Evolutionary conservation across 2,329 filamentous ascomycete species (phyloP).

Genomic region (Colletotrichum sp.): DNA sequence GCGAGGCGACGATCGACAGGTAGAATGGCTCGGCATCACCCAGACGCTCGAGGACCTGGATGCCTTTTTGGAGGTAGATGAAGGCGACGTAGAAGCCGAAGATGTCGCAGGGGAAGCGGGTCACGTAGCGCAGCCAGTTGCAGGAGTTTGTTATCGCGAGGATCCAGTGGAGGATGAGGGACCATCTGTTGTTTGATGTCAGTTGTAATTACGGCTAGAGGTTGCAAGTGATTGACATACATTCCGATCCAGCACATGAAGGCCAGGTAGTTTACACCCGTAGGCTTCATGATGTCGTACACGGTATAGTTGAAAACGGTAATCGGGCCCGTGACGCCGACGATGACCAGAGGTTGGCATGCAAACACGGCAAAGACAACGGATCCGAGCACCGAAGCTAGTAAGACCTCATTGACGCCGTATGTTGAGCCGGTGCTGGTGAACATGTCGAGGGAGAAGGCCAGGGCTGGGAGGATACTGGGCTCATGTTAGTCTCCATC

Average conservation of each 20-base stretch:
- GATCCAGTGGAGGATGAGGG: constrained; percentile 82
- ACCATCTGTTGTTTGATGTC: constrained; percentile 63
- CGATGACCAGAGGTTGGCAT: constrained; percentile 87
- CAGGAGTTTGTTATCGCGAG: constrained; percentile 86
- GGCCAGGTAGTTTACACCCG: constrained; percentile 80
- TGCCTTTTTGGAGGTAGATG: constrained; percentile 90
- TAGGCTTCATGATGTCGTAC: constrained; percentile 83
- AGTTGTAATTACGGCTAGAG: background rate
- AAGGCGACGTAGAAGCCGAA: constrained; percentile 94
- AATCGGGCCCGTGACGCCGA: constrained; percentile 90
- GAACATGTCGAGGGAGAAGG: constrained; percentile 94
- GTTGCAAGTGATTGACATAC: constrained; percentile 40
- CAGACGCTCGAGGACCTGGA: constrained; percentile 82
- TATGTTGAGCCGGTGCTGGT: constrained; percentile 84
- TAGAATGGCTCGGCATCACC: constrained; percentile 74
- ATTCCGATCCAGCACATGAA: constrained; percentile 95
- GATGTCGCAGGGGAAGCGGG: constrained; percentile 89
- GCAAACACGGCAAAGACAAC: constrained; percentile 82
- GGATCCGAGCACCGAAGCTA: constrained; percentile 82
- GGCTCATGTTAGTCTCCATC: constrained; percentile 9
- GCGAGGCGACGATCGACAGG: constrained; percentile 75
- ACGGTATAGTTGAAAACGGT: constrained; percentile 96
- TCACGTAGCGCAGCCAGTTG: constrained; percentile 88
- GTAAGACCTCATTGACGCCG: constrained; percentile 89
- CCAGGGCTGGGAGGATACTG: constrained; percentile 85